A percentile compares a stretch with the other conserved stretches of the same genome.
These are phyloP conservation scores for Fusarium concolor DNA, from an alignment of 2,329 filamentous ascomycete genomes.

Conservation along the genomic window DNA sequence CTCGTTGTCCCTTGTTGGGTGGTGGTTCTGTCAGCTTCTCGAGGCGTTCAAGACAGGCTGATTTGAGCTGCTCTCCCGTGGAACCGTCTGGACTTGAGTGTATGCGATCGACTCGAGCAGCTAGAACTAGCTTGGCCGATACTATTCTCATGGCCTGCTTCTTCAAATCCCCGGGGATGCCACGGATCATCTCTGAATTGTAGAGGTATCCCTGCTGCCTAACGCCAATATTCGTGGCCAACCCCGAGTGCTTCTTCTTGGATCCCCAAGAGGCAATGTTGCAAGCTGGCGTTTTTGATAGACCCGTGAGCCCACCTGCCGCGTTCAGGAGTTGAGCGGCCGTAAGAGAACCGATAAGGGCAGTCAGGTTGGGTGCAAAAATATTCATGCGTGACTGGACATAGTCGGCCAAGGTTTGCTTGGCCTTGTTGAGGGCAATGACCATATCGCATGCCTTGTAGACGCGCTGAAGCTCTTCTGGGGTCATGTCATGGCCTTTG, in stretches of 20 bases:
- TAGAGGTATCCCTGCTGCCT: conserved; percentile 94
- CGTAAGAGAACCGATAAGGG: conserved; percentile 89
- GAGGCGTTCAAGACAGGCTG: conserved; percentile 84
- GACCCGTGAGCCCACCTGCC: conserved; percentile 85
- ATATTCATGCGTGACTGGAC: conserved; percentile 97
- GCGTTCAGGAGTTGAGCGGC: conserved; percentile 97
- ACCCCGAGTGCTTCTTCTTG: conserved; percentile 84
- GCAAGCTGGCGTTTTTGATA: conserved; percentile 93
- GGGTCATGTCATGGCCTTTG: conserved; percentile 79
- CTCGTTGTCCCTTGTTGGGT: conserved; percentile 86
- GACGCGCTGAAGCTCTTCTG: conserved; percentile 80
- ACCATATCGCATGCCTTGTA: conserved; percentile 87
- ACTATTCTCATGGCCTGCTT: conserved; percentile 96
- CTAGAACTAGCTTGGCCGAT: conserved; percentile 92
- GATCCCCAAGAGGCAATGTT: conserved; percentile 92
- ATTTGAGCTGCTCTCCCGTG: conserved; percentile 83
- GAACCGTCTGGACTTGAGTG: conserved; percentile 85
- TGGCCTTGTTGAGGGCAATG: conserved; percentile 86
- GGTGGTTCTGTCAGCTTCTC: conserved; percentile 94
- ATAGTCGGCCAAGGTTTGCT: conserved; percentile 88
- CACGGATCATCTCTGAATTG: conserved; percentile 87
- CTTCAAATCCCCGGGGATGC: conserved; percentile 87
- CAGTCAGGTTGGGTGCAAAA: conserved; percentile 94
- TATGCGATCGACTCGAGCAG: conserved; percentile 88
- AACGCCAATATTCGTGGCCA: conserved; percentile 92